Evolutionary conservation across 495 filamentous ascomycete species (phyloP), one percentile per base, ranked within the genome.

Genomic region (Polyplosphaeria fusca): DNA sequence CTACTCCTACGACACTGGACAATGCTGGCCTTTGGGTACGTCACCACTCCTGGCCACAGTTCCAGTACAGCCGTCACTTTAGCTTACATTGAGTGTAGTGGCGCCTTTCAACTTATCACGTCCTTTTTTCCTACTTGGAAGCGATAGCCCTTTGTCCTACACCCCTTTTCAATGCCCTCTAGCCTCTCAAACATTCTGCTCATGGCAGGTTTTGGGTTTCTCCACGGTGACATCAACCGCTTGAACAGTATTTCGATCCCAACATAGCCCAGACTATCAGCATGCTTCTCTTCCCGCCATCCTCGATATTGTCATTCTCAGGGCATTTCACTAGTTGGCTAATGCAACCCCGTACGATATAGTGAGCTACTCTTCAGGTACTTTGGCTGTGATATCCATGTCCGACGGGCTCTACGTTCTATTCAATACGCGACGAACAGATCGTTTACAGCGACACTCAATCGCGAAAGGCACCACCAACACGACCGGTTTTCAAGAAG

Each of bases 371-470:
- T 68, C 66, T 3, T 60, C 66, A 26, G 68, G 63, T 12, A 67
- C 58, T 5, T 43, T 64, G 12, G 53, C 68, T 9, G 59, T 68
- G 22, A 52, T 70, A 12, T 47, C 68, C n/a, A 44, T 70, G n/a
- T 42, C 55, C 1, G 68, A 70, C 50, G 64, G 35, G 13, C 58
- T 58, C 32, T 68, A 63, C 35, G 66, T 70, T 18, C 16, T 63
- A 37, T 70, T 70, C 30, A 35, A 35, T 35, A 35, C 14, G 7
- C 14, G 7, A 35, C 30, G 7, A 35, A 35, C 14, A 7, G 30
- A 35, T 7, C 30, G 30, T 14, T 35, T 35, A 35, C 30, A 35
- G 30, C 30, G 20, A 55, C 13, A n/a, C 5, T 14, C 40, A 26
- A n/a, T 26, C 25, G n/a, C 24, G 12, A 14, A 35, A 24, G 32